A percentile compares a stretch with the other conserved stretches of the same genome.
Conservation (phyloP, 179 eudicot species). For the Drosera spatulata region DNA sequence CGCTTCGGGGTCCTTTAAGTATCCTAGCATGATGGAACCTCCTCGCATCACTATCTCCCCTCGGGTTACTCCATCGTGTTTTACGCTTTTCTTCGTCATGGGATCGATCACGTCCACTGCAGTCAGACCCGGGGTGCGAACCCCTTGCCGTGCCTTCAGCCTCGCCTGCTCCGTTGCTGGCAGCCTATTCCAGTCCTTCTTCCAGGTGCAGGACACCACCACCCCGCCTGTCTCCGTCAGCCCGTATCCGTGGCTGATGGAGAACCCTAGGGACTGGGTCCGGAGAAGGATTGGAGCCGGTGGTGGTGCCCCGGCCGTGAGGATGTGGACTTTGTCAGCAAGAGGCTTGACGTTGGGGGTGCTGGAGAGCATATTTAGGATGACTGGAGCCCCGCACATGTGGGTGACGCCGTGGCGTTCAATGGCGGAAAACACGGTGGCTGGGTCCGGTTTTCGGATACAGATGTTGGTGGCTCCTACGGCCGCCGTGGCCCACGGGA, state of each 20-base stretch:
- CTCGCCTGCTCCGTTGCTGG: constrained; percentile 47
- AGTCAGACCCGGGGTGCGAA: constrained; percentile 27
- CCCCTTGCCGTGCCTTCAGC: constrained; percentile 59
- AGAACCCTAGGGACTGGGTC: constrained; percentile 50
- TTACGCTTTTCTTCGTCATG: constrained; percentile 26
- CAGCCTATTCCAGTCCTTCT: constrained; percentile 38
- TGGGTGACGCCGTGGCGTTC: constrained; percentile 47
- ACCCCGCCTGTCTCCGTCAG: constrained; percentile 59
- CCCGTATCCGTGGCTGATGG: constrained; percentile 63
- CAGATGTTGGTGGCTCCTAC: constrained; percentile 51
- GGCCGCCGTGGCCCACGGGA: constrained; percentile 63
- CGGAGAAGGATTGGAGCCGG: constrained; percentile 40
- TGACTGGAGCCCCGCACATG: constrained; percentile 78
- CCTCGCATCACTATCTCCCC: constrained; percentile 60
- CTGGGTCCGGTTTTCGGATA: constrained; percentile 36
- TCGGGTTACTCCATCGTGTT: constrained; percentile 29
- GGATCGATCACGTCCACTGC: constrained; percentile 38
- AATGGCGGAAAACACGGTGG: constrained; percentile 25
- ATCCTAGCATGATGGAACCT: constrained; percentile 46
- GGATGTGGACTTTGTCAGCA: constrained; percentile 24
- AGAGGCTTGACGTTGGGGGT: constrained; percentile 18
- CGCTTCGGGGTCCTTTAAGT: constrained; percentile 41
- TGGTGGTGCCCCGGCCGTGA: constrained; percentile 78
- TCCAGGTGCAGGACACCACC: constrained; percentile 58
- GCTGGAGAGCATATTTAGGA: constrained; percentile 56